Base-by-base conservation (phyloP, 2,329 filamentous ascomycete genomes). In the Plenodomus tracheiphilus region DNA sequence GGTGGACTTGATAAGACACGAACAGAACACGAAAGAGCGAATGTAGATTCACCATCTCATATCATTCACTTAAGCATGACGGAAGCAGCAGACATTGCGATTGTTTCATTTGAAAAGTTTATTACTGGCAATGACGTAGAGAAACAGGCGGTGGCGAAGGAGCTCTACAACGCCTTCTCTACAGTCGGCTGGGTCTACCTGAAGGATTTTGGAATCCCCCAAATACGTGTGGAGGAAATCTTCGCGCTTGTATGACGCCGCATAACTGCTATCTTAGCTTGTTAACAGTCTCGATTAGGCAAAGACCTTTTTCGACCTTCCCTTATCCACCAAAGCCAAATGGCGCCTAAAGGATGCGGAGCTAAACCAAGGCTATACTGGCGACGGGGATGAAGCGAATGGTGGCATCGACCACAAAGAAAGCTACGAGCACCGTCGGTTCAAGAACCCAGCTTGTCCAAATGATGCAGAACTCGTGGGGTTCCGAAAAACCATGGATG, bases 151-250 rank as follows among this genome's bases (percentile, higher is more conserved):
- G 62, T 67, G 18, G 59, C 62, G 2, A 64, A 55, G 37, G 46
- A 73, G 32, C 63, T 76, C 13, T 72, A 75, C 48, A 45, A 67
- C 13, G 74, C 72, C 2, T 74, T 74, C 34, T 67, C 66, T 35
- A 68, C 61, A 6, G 66, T 74, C 7, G 74, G 74, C 2, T 77
- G 75, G 59, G 73, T 75, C n/a, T 75, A 75, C 43, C 57, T 77
- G 21, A 67, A 68, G 49, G 74, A 74, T 36, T 71, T 75, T 46
- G 72, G 72, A 7, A 62, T 77, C 1, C 56, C 67, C 3, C 64
- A 70, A 49, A 55, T 64, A 19, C 50, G 60, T 18, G 60, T 75
- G 1, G 65, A 69, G 22, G 49, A 65, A 37, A 59, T 61, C 3
- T 69, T 70, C 37, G 45, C 22, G 22, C 58, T 65, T 32, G 66